Evolutionary conservation across 306 rosid genomes (phyloP).

Genomic region (Gleditsia sinensis): DNA sequence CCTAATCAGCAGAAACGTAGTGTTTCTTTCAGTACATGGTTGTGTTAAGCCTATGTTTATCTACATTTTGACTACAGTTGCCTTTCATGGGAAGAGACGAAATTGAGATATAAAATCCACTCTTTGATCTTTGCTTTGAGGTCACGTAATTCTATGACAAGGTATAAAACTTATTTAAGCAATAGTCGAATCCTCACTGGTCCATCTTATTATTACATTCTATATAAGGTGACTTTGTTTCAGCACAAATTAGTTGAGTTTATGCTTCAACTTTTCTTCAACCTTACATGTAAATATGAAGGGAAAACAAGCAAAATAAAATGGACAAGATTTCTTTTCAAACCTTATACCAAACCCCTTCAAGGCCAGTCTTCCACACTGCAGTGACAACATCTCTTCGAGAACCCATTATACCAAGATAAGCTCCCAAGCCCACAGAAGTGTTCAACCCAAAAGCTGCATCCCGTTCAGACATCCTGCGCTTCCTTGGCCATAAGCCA

Average conservation of each 20-base stretch:
- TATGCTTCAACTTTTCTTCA: no score
- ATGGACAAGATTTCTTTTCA: constrained; percentile 33
- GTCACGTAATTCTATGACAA: neutral
- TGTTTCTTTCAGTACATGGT: neutral
- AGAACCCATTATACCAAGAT: constrained; percentile 99
- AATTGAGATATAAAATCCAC: neutral
- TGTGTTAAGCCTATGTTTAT: neutral
- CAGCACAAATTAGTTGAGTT: no score
- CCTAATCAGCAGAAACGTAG: constrained; percentile 3
- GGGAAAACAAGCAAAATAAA: constrained; percentile 19
- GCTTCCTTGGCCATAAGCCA: constrained; percentile 95
- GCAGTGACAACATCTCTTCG: constrained; percentile 98
- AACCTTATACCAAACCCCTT: constrained; percentile 98
- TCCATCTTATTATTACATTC: no score
- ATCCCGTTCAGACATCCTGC: constrained; percentile 98
- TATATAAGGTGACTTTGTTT: no score
- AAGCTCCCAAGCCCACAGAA: constrained; percentile 92
- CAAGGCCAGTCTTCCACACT: constrained; percentile 96
- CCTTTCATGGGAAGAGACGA: neutral
- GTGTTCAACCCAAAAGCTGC: constrained; percentile 98
- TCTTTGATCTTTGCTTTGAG: neutral
- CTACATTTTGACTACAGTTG: neutral
- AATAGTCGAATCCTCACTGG: no score
- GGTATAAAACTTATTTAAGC: no score
- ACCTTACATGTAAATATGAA: neutral